phyloP scores from a whole-genome alignment of 164 flowering plant species.

The Stephania japonica region DNA sequence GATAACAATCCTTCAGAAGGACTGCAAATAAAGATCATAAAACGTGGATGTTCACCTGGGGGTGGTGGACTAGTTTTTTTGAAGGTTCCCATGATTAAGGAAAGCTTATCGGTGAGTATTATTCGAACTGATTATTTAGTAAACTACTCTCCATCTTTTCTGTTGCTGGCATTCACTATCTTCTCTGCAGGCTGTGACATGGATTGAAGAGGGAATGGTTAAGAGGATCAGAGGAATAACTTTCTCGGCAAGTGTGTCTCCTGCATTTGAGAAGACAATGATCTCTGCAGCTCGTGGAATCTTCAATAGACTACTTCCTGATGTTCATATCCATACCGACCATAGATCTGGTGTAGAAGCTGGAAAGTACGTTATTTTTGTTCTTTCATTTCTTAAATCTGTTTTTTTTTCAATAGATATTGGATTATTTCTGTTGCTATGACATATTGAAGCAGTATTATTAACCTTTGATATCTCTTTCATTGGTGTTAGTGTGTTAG shows the following conservation, averaged over 20 bases:
- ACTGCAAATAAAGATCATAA: slow-evolving; percentile 62
- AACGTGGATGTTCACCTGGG: slow-evolving; percentile 68
- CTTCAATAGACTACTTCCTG: slow-evolving; percentile 73
- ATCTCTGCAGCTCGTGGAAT: slow-evolving; percentile 79
- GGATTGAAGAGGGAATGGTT: slow-evolving; percentile 90
- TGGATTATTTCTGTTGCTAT: background rate
- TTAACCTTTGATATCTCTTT: background rate
- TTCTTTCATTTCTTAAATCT: background rate
- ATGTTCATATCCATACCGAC: slow-evolving; percentile 76
- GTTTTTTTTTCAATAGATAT: background rate
- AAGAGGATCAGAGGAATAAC: slow-evolving; percentile 81
- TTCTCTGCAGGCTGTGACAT: slow-evolving; percentile 55
- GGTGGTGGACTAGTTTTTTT: slow-evolving; percentile 90
- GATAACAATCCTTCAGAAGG: slow-evolving; percentile 36
- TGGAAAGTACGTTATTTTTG: slow-evolving; percentile 56
- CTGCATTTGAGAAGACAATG: slow-evolving; percentile 67
- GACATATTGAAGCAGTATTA: background rate
- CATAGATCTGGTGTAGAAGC: slow-evolving; percentile 65
- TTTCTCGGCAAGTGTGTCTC: slow-evolving; percentile 67
- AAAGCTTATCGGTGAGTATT: slow-evolving; percentile 26
- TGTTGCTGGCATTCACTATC: slow-evolving; percentile 6
- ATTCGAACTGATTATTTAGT: background rate
- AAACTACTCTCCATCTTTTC: background rate
- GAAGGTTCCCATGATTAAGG: slow-evolving; percentile 47
- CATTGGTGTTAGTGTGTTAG: background rate